phyloP scores from a whole-genome alignment of 805 yeast genomes.

The Pichia exigua region DNA sequence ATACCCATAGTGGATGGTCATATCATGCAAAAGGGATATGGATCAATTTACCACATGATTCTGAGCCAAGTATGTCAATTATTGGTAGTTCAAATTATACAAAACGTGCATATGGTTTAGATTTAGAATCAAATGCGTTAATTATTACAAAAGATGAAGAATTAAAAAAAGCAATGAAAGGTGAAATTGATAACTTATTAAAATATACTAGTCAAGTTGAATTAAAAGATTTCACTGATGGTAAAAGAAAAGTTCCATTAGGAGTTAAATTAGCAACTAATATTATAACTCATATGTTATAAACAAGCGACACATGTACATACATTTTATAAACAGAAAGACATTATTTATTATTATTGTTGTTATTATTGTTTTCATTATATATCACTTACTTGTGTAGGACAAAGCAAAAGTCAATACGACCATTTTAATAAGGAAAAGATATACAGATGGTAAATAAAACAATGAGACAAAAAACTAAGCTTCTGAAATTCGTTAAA shows the following conservation, averaged over 20 bases:
- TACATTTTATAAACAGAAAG: background rate
- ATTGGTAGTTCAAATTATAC: slow-evolving; percentile 95
- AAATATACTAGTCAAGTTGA: slow-evolving; percentile 43
- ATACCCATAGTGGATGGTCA: slow-evolving; percentile 84
- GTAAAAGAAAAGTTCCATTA: slow-evolving; percentile 52
- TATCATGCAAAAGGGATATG: slow-evolving; percentile 97
- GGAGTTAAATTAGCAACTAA: slow-evolving; percentile 65
- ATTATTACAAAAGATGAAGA: slow-evolving; percentile 60
- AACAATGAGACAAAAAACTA: background rate
- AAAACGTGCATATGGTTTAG: slow-evolving; percentile 77
- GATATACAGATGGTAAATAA: background rate
- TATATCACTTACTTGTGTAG: background rate
- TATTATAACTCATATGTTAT: slow-evolving; percentile 48
- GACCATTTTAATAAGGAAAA: too few species aligned
- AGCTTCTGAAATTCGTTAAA: background rate
- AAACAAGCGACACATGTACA: background rate
- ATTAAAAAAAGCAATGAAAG: slow-evolving; percentile 48
- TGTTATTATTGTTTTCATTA: background rate
- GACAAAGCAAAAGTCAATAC: too few species aligned
- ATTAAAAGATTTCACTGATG: slow-evolving; percentile 53
- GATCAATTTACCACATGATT: slow-evolving; percentile 54
- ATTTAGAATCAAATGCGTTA: slow-evolving; percentile 82
- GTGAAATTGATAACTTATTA: slow-evolving; percentile 57
- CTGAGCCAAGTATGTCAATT: slow-evolving; percentile 62
- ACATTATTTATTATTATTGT: background rate